phyloP scores from a whole-genome alignment of 441 rosid genomes.

The Metrosideros polymorpha region DNA sequence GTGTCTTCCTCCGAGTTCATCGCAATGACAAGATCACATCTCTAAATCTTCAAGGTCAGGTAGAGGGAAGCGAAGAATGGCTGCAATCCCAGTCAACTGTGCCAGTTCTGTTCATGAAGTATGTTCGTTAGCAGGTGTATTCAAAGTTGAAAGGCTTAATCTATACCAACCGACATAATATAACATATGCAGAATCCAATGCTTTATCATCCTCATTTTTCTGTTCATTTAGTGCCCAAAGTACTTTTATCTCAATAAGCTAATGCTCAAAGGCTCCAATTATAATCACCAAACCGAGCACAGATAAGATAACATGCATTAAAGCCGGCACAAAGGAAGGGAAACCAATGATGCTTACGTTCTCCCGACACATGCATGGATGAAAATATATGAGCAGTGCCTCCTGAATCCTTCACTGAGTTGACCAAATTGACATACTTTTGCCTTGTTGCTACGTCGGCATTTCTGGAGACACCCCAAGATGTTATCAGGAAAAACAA shows the following conservation, averaged over 20 bases:
- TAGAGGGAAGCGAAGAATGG: slow-evolving; percentile 85
- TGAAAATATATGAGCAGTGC: slow-evolving; percentile 73
- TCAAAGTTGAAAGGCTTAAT: not conserved
- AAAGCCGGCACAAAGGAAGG: not conserved
- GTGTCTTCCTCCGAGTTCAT: not conserved
- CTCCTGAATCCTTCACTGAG: slow-evolving; percentile 74
- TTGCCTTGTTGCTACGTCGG: slow-evolving; percentile 51
- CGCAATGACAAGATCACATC: slow-evolving; percentile 30
- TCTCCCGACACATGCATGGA: slow-evolving; percentile 97
- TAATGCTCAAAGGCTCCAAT: not conserved
- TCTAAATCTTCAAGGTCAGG: slow-evolving; percentile 95
- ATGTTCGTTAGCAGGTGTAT: not conserved
- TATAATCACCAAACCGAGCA: not conserved
- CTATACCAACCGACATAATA: not conserved
- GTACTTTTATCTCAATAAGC: not conserved
- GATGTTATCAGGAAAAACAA: not conserved
- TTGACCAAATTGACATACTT: slow-evolving; percentile 68
- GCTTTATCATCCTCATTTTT: not conserved
- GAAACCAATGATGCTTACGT: slow-evolving; percentile 35
- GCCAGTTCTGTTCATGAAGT: slow-evolving; percentile 49
- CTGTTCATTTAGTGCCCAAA: not conserved
- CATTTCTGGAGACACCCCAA: slow-evolving; percentile 44
- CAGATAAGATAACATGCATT: not conserved
- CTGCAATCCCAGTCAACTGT: slow-evolving; percentile 84
- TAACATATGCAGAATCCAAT: not conserved